Evolutionary conservation across 495 filamentous ascomycete species (phyloP), one percentile per base, ranked within the genome.

Genomic region (Rostrohypoxylon terebratum): DNA sequence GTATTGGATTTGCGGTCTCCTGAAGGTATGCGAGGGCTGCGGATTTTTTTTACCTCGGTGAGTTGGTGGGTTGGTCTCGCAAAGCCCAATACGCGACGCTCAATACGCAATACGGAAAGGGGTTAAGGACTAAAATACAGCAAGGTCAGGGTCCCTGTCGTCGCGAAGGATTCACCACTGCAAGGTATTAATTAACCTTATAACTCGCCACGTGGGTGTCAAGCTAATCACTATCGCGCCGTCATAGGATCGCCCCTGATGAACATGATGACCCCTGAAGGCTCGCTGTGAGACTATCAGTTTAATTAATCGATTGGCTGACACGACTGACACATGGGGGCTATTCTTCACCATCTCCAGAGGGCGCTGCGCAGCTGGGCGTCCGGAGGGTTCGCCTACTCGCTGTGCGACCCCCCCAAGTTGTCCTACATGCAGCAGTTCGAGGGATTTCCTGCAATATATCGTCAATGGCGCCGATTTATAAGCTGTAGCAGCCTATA

Each of bases 161-260:
- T 53, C 23, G 13, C 48, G 28, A 64, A 68, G 64, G 70, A 68
- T 68, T 73, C 60, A 20, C 13, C n/a, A 60, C 53, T 68, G 64
- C 70, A 64, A 63, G 70, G 59, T 73, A 61, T 68, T 63, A 68
- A 73, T 73, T 68, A 73, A 73, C 70, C 70, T 73, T 68, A 68
- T 60, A 34, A 40, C 59, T 61, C 38, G 59, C 70, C 70, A 73
- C 70, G 70, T 68, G 70, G 70, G 54, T 68, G 70, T 51, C 70
- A 23, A 60, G 47, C 70, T 68, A 65, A 68, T 68, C 69, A 72
- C 38, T 34, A 34, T 54, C 25, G 16, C 59, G 14, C 53, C 21
- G 36, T 31, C 36, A 40, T 59, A 67, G 44, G 48, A 23, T 6
- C 20, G 23, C 45, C 34, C 6, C 40, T 36, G 16, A 34, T 20